phyloP scores from a whole-genome alignment of 345 rosid genomes.

The Hypericum perforatum region DNA sequence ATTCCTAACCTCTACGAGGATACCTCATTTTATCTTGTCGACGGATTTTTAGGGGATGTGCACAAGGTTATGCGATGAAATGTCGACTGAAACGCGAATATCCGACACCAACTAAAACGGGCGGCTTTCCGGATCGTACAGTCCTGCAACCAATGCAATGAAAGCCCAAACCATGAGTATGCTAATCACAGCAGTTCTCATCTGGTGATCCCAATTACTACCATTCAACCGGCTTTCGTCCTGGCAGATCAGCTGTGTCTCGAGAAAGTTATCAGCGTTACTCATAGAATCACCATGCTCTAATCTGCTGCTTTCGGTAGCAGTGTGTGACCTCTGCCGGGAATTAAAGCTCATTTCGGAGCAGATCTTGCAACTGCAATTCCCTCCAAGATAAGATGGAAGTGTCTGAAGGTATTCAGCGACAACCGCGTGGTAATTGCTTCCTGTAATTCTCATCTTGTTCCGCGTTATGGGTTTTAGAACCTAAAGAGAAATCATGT shows the following conservation, averaged over 20 bases:
- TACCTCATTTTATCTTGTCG: too few relatives aligned
- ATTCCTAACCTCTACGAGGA: too few relatives aligned
- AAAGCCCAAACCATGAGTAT: constrained; percentile 59
- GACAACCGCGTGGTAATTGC: constrained; percentile 43
- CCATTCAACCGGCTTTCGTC: constrained; percentile 23
- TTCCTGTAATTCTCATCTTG: constrained; percentile 83
- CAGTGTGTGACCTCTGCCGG: constrained; percentile 9
- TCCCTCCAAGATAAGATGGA: constrained; percentile 81
- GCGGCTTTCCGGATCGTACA: constrained; percentile 46
- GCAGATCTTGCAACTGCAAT: constrained; percentile 63
- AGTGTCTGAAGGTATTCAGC: constrained; percentile 51
- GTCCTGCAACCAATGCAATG: constrained; percentile 43
- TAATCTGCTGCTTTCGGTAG: constrained; percentile 15
- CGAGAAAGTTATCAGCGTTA: constrained; percentile 22
- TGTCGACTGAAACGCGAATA: too few relatives aligned
- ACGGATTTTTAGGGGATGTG: too few relatives aligned
- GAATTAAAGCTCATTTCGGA: constrained; percentile 17
- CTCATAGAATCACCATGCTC: constrained; percentile 13
- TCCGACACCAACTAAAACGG: constrained; percentile 26
- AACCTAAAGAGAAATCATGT: constrained; percentile 34
- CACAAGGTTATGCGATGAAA: too few relatives aligned
- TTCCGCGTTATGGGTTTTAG: constrained; percentile 67
- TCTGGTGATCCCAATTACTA: constrained; percentile 36
- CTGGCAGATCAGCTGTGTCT: constrained; percentile 14
- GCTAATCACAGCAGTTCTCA: constrained; percentile 51